These are phyloP conservation scores for Trametes sanguinea DNA, from an alignment of 768 basidiomycete species.

Conservation along the genomic window DNA sequence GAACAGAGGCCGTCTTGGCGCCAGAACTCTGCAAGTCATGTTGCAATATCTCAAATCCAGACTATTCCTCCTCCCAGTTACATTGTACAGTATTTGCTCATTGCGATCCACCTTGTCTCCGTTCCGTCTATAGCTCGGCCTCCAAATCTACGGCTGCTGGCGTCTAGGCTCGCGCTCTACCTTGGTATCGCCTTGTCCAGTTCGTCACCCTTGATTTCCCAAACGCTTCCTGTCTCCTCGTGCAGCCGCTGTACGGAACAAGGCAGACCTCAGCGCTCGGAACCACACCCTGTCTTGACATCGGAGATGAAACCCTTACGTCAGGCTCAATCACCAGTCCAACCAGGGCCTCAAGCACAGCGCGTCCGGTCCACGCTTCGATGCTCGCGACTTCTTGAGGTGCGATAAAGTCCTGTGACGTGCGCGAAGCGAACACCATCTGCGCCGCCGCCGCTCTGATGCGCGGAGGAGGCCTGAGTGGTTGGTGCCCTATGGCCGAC, in stretches of 20 bases:
- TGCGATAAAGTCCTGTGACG: constrained; percentile 72
- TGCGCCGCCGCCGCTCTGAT: constrained; percentile 81
- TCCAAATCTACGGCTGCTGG: no score
- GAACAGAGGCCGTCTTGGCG: no score
- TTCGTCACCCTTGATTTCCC: constrained; percentile 18
- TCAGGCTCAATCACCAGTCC: constrained; percentile 49
- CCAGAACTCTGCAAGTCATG: no score
- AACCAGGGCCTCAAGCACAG: constrained; percentile 58
- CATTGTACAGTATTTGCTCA: no score
- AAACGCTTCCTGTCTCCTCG: constrained; percentile 25
- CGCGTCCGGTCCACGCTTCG: constrained; percentile 65
- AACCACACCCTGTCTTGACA: not conserved
- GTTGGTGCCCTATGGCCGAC: constrained; percentile 13
- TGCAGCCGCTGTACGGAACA: constrained; percentile 22
- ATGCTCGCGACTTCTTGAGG: constrained; percentile 60
- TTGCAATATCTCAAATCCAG: no score
- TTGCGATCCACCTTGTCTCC: no score
- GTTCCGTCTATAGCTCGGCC: no score
- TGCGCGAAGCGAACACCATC: constrained; percentile 80
- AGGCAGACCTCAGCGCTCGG: not conserved
- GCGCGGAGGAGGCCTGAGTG: constrained; percentile 28
- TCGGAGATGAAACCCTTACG: constrained; percentile 42
- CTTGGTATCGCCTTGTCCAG: not conserved
- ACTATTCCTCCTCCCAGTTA: no score
- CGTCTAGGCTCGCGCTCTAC: not conserved